Evolutionary conservation across 2,329 filamentous ascomycete genomes (phyloP).

Genomic region (Talaromyces sp.): DNA sequence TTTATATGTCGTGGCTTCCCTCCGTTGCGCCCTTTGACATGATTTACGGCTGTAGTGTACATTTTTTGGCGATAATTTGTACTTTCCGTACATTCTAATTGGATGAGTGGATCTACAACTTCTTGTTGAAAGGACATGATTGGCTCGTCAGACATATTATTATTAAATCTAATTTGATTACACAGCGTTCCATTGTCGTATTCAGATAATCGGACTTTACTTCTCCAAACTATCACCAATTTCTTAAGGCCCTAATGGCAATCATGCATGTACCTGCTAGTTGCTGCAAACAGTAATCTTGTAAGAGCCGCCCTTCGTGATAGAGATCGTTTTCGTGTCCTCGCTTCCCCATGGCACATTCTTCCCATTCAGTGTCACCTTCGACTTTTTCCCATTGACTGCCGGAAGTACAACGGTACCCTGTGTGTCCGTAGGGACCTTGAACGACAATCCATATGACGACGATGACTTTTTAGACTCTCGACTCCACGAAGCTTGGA

Average conservation of each 20-base stretch:
- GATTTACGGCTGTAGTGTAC: not conserved
- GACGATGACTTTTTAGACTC: not conserved
- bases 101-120: not conserved
- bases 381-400: not conserved
- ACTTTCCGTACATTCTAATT: not conserved
- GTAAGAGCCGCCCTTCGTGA: slow-evolving; percentile 14
- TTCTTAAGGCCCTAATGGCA: not conserved
- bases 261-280: not conserved
- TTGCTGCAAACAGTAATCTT: slow-evolving; percentile 9
- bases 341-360: slow-evolving; percentile 2
- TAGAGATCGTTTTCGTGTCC: slow-evolving; percentile 9
- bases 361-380: slow-evolving; percentile 17
- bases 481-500: slow-evolving; percentile 28
- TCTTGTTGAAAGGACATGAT: not conserved
- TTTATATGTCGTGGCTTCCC: not conserved
- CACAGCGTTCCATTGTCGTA: not conserved
- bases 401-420: slow-evolving; percentile 16
- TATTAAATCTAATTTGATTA: not conserved
- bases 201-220: not conserved
- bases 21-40: not conserved
- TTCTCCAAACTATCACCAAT: not conserved
- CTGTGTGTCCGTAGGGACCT: slow-evolving; percentile 15
- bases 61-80: not conserved
- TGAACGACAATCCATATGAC: slow-evolving; percentile 17
- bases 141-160: not conserved